Percentiles rank a stretch among this genome's conserved stretches.
phyloP scores from a whole-genome alignment of 805 yeast species.

The Starmerella stigmatis region DNA sequence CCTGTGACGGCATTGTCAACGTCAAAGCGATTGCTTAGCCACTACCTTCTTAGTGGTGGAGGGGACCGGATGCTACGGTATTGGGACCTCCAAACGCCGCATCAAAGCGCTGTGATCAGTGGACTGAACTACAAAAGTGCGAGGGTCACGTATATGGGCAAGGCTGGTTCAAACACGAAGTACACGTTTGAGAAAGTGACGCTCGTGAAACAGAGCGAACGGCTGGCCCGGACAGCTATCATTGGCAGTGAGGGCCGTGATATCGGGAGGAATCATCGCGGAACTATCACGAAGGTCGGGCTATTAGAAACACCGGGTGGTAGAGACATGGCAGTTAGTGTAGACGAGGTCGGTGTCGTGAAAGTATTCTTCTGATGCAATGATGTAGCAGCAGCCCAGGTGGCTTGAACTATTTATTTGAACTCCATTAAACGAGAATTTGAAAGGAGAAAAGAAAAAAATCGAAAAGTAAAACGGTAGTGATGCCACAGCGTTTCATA shows the following conservation, averaged over 20 bases:
- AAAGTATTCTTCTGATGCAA: slow-evolving; percentile 37
- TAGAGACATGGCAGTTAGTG: slow-evolving; percentile 50
- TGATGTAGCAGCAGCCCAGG: no score
- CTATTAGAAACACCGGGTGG: slow-evolving; percentile 33
- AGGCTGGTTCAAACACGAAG: slow-evolving; percentile 31
- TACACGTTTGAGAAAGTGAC: slow-evolving; percentile 34
- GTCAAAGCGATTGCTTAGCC: slow-evolving; percentile 4
- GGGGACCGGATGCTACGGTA: slow-evolving; percentile 28
- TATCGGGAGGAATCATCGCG: slow-evolving; percentile 40
- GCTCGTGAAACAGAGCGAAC: slow-evolving; percentile 28
- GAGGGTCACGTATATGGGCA: slow-evolving; percentile 26
- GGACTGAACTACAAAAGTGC: slow-evolving; percentile 30
- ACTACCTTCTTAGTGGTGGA: slow-evolving; percentile 27
- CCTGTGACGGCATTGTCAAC: slow-evolving; percentile 13
- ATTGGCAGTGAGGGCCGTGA: slow-evolving; percentile 39
- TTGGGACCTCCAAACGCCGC: slow-evolving; percentile 33
- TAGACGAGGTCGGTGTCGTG: slow-evolving; percentile 55
- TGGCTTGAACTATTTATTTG: neutral
- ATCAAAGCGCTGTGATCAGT: slow-evolving; percentile 27
- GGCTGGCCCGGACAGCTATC: slow-evolving; percentile 29
- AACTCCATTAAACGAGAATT: no score
- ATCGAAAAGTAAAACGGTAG: neutral
- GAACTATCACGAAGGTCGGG: slow-evolving; percentile 32
- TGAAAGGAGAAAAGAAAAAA: neutral
- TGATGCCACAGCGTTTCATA: no score